Evolutionary conservation across 176 grass and related monocot species (phyloP), one percentile per base, ranked within the genome.

Genomic region (Oryza brachyantha): DNA sequence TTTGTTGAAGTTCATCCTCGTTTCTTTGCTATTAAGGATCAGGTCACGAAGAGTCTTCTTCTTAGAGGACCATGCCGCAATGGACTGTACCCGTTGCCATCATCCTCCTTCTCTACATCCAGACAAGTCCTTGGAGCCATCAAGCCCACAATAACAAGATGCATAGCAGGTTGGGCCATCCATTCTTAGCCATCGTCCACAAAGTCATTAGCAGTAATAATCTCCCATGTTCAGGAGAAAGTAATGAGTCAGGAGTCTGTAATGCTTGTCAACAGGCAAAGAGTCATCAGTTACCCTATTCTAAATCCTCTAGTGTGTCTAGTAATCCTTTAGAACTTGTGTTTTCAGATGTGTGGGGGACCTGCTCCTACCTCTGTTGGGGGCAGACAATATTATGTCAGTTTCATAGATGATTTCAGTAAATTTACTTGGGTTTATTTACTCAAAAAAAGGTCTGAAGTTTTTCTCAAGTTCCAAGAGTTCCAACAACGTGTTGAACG

Each of bases 291-390:
- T 2, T 50, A 19, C 46, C 46, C 21, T 50, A 50, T 50, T 1
- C 0, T 21, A 19, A 5, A 6, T 50, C 46, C 21, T 0, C 1
- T 6, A 50, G 46, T 1, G 0, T 5, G 1, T 1, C 46, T 1
- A 16, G 9, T 1, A 7, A 0, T 50, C 46, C 46, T 19, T 19
- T 50, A 5, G 16, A 50, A 19, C 46, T 50, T 19, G 5, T 50
- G 19, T 1, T 19, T 50, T 50, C 16, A 19, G 46, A 50, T 50
- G 46, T 50, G 1, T 50, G 46, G 46, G 46, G 6, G n/a, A n/a
- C 46, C 46, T 50, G 9, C 46, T 1, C 0, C 2, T 5, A 5
- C 5, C 1, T 50, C 13, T 50, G 46, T 50, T 50, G 46, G 46
- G 0, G 2, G 46, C 0, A 50, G 21, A 1, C 1, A 7, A 0